These are phyloP conservation scores for Nakazawaea ishiwadae DNA, from an alignment of 805 yeast species.

Conservation along the genomic window DNA sequence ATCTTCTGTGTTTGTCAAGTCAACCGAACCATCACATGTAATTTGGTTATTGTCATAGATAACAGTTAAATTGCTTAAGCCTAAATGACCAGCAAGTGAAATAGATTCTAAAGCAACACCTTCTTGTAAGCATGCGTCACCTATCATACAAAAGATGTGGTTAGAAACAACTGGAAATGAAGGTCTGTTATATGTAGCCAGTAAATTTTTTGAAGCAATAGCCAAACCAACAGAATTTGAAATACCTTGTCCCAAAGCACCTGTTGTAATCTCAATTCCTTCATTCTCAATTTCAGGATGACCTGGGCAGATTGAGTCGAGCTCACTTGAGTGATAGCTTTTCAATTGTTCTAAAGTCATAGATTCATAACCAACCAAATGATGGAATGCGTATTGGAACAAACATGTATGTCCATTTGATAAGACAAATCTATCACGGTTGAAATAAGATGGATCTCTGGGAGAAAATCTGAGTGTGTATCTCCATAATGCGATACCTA, in stretches of 20 bases:
- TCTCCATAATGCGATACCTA: no score
- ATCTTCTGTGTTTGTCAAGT: conserved; percentile 29
- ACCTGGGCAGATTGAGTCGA: conserved; percentile 30
- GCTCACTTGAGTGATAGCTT: conserved; percentile 25
- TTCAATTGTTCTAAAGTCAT: conserved; percentile 31
- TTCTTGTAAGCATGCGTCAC: conserved; percentile 38
- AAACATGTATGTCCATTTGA: conserved; percentile 34
- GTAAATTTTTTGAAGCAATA: conserved; percentile 30
- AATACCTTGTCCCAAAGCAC: conserved; percentile 39
- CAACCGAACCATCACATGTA: conserved; percentile 33
- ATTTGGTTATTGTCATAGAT: conserved; percentile 34
- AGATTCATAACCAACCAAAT: conserved; percentile 27
- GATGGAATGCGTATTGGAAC: conserved; percentile 25
- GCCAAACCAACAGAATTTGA: conserved; percentile 36
- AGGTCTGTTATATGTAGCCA: conserved; percentile 29
- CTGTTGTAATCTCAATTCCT: conserved; percentile 34
- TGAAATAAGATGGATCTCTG: no score
- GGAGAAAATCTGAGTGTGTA: no score
- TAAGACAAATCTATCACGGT: conserved; percentile 32
- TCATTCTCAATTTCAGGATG: conserved; percentile 36
- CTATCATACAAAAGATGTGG: conserved; percentile 29
- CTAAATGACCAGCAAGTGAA: conserved; percentile 34
- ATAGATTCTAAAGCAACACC: conserved; percentile 35
- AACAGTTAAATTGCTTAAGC: conserved; percentile 29
- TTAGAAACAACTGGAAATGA: conserved; percentile 24